A percentile compares a stretch with the other conserved stretches of the same genome.
Conservation (phyloP, 495 filamentous ascomycete species). For the Penicillium salamii region DNA sequence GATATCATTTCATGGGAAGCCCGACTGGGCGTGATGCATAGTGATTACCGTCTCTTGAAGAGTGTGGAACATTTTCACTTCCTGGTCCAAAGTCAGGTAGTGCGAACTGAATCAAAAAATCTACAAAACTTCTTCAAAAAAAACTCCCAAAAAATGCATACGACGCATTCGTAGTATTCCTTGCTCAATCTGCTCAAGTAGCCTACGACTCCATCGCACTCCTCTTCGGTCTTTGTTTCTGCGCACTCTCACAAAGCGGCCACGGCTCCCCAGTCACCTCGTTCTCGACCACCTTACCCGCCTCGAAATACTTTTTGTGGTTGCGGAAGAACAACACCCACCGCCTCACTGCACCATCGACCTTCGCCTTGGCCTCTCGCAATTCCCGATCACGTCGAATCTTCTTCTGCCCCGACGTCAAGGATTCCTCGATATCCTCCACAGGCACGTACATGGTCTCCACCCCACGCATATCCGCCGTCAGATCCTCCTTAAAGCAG, state of each 20-base stretch:
- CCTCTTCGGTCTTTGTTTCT: constrained; percentile 40
- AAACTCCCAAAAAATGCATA: too few relatives aligned
- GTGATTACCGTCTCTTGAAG: constrained; percentile 32
- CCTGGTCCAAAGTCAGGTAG: constrained; percentile 29
- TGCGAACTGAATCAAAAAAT: constrained; percentile 34
- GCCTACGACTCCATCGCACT: constrained; percentile 20
- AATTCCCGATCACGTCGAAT: constrained; percentile 53
- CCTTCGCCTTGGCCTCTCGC: constrained; percentile 38
- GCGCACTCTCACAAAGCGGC: constrained; percentile 48
- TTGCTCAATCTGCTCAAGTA: not conserved
- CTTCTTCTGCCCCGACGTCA: constrained; percentile 52
- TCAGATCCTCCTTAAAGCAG: constrained; percentile 85
- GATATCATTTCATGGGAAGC: constrained; percentile 44
- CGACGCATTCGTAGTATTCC: constrained; percentile 2
- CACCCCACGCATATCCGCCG: constrained; percentile 75
- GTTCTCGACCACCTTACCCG: constrained; percentile 57
- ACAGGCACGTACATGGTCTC: constrained; percentile 86
- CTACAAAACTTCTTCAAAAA: constrained; percentile 29
- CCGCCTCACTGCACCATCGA: constrained; percentile 41
- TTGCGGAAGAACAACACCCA: constrained; percentile 69
- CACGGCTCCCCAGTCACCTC: constrained; percentile 29
- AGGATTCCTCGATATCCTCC: constrained; percentile 55
- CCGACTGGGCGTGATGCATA: constrained; percentile 43
- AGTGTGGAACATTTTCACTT: constrained; percentile 33
- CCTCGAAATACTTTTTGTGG: constrained; percentile 70